Percentiles rank a stretch among this genome's conserved stretches.
These are phyloP conservation scores for Xylariaceae sp. DNA, from an alignment of 2,329 filamentous ascomycete species.

Conservation along the genomic window DNA sequence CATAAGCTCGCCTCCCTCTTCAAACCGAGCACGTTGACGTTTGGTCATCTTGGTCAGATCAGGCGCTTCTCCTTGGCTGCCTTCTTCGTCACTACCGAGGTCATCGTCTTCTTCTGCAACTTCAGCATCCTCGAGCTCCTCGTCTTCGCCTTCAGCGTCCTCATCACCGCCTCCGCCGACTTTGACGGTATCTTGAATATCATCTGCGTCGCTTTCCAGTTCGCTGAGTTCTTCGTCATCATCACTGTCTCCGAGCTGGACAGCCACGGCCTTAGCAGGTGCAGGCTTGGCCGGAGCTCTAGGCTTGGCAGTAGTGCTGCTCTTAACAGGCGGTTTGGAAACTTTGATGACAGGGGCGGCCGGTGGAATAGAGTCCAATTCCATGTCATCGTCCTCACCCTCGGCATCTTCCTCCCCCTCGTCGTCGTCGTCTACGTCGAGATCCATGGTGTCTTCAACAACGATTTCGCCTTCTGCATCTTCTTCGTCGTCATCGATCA, in stretches of 20 bases:
- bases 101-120: conserved; percentile 40
- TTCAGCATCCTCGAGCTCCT: conserved; percentile 44
- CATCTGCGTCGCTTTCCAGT: conserved; percentile 50
- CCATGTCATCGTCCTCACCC: conserved; percentile 52
- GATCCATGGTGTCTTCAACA: conserved; percentile 37
- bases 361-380: conserved; percentile 33
- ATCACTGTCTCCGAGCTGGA: conserved; percentile 42
- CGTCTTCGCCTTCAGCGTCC: conserved; percentile 41
- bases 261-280: conserved; percentile 26
- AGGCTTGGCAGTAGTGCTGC: conserved; percentile 26
- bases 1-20: conserved; percentile 53
- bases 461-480: conserved; percentile 35
- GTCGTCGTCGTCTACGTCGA: conserved; percentile 45
- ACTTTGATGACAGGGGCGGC: conserved; percentile 48
- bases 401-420: conserved; percentile 47
- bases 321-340: conserved; percentile 42
- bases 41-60: conserved; percentile 61
- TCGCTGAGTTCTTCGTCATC: conserved; percentile 58
- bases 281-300: conserved; percentile 33
- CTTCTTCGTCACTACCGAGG: conserved; percentile 43
- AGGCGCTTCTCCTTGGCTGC: conserved; percentile 49
- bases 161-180: conserved; percentile 38
- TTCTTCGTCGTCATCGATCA: conserved; percentile 38
- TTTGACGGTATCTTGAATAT: conserved; percentile 46
- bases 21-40: conserved; percentile 58